Conservation (phyloP, 768 basidiomycete genomes). For the Boletus rubroflammeus region DNA sequence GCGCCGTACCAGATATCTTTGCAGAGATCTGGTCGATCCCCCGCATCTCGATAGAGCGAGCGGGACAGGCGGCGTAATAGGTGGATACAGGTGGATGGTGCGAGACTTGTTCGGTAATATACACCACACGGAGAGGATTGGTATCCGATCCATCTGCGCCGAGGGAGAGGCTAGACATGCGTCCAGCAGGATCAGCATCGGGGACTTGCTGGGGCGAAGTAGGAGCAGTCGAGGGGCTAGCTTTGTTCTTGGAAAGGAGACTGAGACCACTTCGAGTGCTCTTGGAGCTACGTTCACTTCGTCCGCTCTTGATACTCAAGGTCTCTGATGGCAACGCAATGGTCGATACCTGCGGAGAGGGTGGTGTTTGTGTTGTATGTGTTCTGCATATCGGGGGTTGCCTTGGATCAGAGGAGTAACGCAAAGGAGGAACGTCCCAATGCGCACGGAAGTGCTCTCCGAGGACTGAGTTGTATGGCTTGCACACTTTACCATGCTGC, state of each 20-base stretch:
- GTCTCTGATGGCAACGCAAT: constrained; percentile 40
- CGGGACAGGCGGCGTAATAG: constrained; percentile 74
- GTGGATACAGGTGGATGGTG: constrained; percentile 96
- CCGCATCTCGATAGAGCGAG: constrained; percentile 61
- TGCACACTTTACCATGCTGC: constrained; percentile 89
- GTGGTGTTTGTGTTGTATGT: constrained; percentile 31
- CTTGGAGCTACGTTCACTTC: constrained; percentile 55
- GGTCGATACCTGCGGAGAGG: constrained; percentile 25
- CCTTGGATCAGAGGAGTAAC: constrained; percentile 45
- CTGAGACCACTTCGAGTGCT: constrained; percentile 58
- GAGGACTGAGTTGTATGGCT: constrained; percentile 86
- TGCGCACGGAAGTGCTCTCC: constrained; percentile 88
- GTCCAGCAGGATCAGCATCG: constrained; percentile 43
- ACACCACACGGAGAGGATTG: constrained; percentile 61
- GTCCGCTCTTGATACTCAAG: constrained; percentile 45
- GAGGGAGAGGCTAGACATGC: constrained; percentile 61
- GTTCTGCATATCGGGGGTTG: constrained; percentile 45
- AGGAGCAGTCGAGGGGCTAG: constrained; percentile 27
- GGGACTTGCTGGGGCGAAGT: constrained; percentile 46
- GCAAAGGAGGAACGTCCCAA: constrained; percentile 73
- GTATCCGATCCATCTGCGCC: constrained; percentile 32
- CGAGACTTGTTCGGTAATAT: constrained; percentile 89
- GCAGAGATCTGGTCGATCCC: constrained; percentile 95
- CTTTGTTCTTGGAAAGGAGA: constrained; percentile 48
- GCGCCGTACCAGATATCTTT: constrained; percentile 81